Evolutionary conservation across 208 protist species (phyloP), one percentile per base, ranked within the genome.

Genomic region (Herpetomonas tarakana): DNA sequence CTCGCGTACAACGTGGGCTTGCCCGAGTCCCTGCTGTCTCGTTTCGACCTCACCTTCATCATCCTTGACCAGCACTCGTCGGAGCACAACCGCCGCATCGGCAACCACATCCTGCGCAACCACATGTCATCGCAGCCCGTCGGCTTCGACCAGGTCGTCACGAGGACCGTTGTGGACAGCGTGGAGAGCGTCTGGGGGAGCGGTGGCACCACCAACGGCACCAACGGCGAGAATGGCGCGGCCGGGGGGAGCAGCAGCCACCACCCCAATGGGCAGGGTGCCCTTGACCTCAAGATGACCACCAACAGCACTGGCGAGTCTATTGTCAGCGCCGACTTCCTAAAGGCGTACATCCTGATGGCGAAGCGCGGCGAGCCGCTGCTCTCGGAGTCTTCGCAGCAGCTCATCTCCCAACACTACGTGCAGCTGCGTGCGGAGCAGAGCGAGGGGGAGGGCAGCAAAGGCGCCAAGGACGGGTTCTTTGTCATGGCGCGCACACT

Each of bases 31-130:
- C 83, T 99, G 19, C 86, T 99, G 24, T 99, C 98, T 4, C 95
- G 99, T 87, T 99, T 99, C 68, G 99, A 99, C 78, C 76, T 99
- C 0, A 88, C 99, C 27, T 99, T 99, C 80, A 99, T 99, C 68
- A 83, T 99, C 1, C 76, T 99, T 3, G 99, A 99, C 72, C 80
- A 91, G 29, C 81, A 94, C 30, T 84, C 92, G 45, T 81, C 92
- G 1, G 79, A 96, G 62, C 75, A 92, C 53, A 98, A 99, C 66
- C 68, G 88, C 7, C 69, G 67, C 27, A 98, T 99, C 18, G 87
- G 96, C 0, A 71, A 74, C 14, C 98, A 99, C 78, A 97, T 99
- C 24, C 80, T 99, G 24, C 82, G 85, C 41, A 97, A 98, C 74
- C 97, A 99, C 79, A 92, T 89, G 78, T 83, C 77, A 7, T 58